phyloP scores from a whole-genome alignment of 345 rosid species.

The Melaleuca alternifolia region DNA sequence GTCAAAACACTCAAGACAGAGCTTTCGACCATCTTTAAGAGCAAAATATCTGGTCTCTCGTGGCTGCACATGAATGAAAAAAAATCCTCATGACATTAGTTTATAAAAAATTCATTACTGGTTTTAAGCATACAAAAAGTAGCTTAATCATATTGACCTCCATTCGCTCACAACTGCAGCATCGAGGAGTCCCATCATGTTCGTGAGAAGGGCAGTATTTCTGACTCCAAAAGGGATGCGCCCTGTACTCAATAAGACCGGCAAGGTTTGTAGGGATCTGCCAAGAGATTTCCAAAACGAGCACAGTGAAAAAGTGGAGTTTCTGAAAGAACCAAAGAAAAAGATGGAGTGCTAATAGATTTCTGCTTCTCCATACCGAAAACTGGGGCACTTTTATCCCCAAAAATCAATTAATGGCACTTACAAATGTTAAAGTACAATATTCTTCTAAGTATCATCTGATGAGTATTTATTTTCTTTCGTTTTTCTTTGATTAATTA shows the following conservation, averaged over 20 bases:
- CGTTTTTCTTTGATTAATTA: neutral
- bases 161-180: constrained; percentile 99
- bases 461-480: neutral
- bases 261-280: constrained; percentile 86
- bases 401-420: neutral
- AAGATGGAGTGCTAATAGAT: neutral
- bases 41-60: constrained; percentile 52
- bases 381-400: neutral
- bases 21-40: constrained; percentile 85
- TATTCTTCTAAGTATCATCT: neutral
- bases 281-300: constrained; percentile 7
- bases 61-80: constrained; percentile 38
- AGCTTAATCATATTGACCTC: constrained; percentile 38
- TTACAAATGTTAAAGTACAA: neutral
- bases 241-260: constrained; percentile 93
- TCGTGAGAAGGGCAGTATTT: constrained; percentile 98
- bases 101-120: neutral
- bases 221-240: constrained; percentile 95
- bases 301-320: constrained; percentile 12
- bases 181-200: constrained; percentile 77
- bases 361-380: neutral
- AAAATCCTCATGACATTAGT: neutral
- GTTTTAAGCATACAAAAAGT: neutral
- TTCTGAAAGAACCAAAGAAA: neutral
- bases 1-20: constrained; percentile 89